These are phyloP conservation scores for Daldinia decipiens DNA, from an alignment of 495 filamentous ascomycete species.

Conservation along the genomic window DNA sequence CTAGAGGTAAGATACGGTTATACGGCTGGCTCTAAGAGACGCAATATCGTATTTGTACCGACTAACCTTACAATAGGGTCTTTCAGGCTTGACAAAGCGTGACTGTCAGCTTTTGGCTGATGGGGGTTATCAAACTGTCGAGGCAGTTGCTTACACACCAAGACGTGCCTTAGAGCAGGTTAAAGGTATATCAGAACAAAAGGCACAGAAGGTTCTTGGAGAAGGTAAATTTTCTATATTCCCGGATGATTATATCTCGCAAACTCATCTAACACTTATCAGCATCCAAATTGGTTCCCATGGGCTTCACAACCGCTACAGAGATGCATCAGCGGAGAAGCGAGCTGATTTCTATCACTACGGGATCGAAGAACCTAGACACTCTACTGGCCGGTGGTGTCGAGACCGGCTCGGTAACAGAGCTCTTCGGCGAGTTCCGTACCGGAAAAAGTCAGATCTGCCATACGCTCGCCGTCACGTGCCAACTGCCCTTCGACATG, in stretches of 20 bases:
- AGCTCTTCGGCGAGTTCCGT: constrained; percentile 97
- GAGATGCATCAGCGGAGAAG: constrained; percentile 98
- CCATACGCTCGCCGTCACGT: constrained; percentile 97
- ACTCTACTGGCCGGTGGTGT: constrained; percentile 94
- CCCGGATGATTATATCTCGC: background rate
- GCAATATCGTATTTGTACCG: background rate
- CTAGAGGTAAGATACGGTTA: constrained; percentile 74
- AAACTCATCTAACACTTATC: constrained; percentile 27
- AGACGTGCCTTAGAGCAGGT: constrained; percentile 87
- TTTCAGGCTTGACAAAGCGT: constrained; percentile 87
- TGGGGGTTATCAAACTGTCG: constrained; percentile 93
- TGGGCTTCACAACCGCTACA: constrained; percentile 99
- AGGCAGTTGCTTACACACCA: constrained; percentile 95
- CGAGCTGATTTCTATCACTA: constrained; percentile 97
- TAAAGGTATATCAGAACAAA: constrained; percentile 96
- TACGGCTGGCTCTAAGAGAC: background rate
- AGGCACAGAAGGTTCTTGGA: constrained; percentile 90
- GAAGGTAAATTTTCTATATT: constrained; percentile 69
- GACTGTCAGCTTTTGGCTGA: constrained; percentile 94
- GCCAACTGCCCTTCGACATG: constrained; percentile 98
- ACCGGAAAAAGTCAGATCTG: constrained; percentile 99
- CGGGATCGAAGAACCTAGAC: constrained; percentile 95
- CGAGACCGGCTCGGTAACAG: constrained; percentile 98
- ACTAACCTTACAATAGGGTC: constrained; percentile 62
- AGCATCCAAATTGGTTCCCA: constrained; percentile 95